phyloP scores from a whole-genome alignment of 805 yeast genomes.

The Lachancea dasiensis region DNA sequence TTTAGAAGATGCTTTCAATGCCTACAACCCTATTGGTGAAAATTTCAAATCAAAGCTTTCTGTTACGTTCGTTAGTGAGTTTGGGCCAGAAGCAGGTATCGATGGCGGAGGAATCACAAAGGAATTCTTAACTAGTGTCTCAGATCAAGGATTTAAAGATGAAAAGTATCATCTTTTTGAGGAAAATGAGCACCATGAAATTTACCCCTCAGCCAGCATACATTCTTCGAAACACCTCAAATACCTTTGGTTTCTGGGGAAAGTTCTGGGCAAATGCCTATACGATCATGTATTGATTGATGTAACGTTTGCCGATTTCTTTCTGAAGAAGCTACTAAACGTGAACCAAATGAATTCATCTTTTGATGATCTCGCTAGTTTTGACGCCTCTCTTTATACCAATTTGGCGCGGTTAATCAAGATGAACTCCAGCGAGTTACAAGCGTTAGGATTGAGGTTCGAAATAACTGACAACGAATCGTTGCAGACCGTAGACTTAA shows the following conservation, averaged over 20 bases:
- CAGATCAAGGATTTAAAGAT: conserved; percentile 57
- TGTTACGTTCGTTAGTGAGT: conserved; percentile 64
- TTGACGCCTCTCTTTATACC: conserved; percentile 62
- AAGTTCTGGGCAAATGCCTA: conserved; percentile 80
- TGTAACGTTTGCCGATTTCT: conserved; percentile 79
- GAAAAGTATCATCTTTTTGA: conserved; percentile 34
- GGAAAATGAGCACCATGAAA: conserved; percentile 46
- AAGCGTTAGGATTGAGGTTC: conserved; percentile 54
- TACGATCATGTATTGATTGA: conserved; percentile 79
- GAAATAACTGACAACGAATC: conserved; percentile 48
- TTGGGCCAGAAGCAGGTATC: conserved; percentile 72
- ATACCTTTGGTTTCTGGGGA: conserved; percentile 62
- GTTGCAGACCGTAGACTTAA: conserved; percentile 46
- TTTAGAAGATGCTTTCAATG: conserved; percentile 68
- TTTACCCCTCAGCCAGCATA: conserved; percentile 50
- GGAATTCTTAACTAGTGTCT: conserved; percentile 74
- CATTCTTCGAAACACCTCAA: conserved; percentile 29
- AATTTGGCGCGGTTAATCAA: conserved; percentile 57
- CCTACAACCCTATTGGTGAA: conserved; percentile 48
- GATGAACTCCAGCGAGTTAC: conserved; percentile 51
- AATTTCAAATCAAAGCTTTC: conserved; percentile 53
- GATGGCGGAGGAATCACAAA: conserved; percentile 97
- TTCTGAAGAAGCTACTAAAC: conserved; percentile 61
- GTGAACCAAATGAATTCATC: conserved; percentile 36
- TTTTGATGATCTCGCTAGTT: conserved; percentile 69